A percentile compares a stretch with the other conserved stretches of the same genome.
Conservation (phyloP, 148 eudicot species). For the Rhododendron vialii region DNA sequence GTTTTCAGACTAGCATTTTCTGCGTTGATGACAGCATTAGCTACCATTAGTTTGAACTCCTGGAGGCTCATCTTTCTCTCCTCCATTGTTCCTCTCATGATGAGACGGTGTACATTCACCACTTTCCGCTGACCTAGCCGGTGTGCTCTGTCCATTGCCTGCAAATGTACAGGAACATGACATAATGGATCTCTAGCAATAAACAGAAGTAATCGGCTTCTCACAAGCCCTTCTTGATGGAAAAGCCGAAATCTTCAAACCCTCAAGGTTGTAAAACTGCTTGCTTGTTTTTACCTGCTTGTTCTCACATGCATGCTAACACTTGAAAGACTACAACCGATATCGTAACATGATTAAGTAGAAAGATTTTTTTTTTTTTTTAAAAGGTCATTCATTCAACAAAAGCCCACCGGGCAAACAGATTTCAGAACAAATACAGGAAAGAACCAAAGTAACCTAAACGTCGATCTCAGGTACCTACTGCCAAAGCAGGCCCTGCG, state of each 20-base stretch:
- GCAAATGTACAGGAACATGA: conserved; percentile 2
- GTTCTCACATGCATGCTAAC: neutral
- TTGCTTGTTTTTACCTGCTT: neutral
- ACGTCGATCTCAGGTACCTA: no score
- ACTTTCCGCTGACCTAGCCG: conserved; percentile 96
- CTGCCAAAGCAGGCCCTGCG: no score
- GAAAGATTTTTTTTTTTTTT: neutral
- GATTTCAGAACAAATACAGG: no score
- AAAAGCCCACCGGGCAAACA: no score
- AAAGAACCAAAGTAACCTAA: no score
- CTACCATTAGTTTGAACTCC: conserved; percentile 88
- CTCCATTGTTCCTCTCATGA: conserved; percentile 98
- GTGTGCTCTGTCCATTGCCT: conserved; percentile 99
- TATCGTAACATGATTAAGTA: neutral
- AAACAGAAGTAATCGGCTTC: neutral
- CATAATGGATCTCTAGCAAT: neutral
- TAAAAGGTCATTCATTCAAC: no score
- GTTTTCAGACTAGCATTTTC: conserved; percentile 98
- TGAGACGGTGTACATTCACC: conserved; percentile 93
- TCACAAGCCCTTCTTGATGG: neutral
- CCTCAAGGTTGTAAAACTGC: neutral
- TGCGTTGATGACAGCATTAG: conserved; percentile 89
- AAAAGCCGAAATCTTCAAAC: neutral
- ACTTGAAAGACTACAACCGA: neutral
- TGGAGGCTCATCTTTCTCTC: conserved; percentile 99